phyloP scores from a whole-genome alignment of 2,329 filamentous ascomycete genomes.

The Botrytis paeoniae region DNA sequence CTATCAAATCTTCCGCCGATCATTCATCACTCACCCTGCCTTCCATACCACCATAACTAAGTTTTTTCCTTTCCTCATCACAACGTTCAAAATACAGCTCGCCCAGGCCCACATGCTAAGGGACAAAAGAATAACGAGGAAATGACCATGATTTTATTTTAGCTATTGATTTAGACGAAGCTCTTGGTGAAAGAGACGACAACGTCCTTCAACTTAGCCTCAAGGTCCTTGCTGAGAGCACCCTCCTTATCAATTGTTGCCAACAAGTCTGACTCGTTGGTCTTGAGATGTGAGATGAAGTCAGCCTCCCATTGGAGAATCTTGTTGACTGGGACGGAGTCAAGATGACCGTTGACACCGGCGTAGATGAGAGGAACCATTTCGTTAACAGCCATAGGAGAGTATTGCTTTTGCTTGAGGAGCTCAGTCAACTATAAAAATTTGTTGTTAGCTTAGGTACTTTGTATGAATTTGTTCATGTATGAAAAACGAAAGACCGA shows the following conservation, averaged over 20 bases:
- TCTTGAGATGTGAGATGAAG: constrained; percentile 88
- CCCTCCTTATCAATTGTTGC: constrained; percentile 93
- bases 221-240: constrained; percentile 89
- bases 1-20: constrained; percentile 32
- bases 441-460: constrained; percentile 31
- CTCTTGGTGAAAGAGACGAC: constrained; percentile 85
- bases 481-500: neutral
- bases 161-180: constrained; percentile 54
- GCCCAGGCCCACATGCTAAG: constrained; percentile 29
- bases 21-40: constrained; percentile 23
- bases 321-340: constrained; percentile 84
- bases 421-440: constrained; percentile 76
- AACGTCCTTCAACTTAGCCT: constrained; percentile 76
- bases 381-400: constrained; percentile 97
- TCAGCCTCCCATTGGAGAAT: constrained; percentile 92
- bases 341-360: constrained; percentile 96
- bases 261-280: constrained; percentile 81
- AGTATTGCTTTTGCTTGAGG: constrained; percentile 99
- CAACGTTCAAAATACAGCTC: constrained; percentile 29
- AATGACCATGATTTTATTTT: constrained; percentile 20
- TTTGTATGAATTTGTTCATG: constrained; percentile 12
- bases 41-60: neutral
- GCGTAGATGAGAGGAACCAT: constrained; percentile 99
- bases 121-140: constrained; percentile 35
- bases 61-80: neutral